Conservation (phyloP, 2,329 filamentous ascomycete genomes). For the Colletotrichum eleusines region DNA sequence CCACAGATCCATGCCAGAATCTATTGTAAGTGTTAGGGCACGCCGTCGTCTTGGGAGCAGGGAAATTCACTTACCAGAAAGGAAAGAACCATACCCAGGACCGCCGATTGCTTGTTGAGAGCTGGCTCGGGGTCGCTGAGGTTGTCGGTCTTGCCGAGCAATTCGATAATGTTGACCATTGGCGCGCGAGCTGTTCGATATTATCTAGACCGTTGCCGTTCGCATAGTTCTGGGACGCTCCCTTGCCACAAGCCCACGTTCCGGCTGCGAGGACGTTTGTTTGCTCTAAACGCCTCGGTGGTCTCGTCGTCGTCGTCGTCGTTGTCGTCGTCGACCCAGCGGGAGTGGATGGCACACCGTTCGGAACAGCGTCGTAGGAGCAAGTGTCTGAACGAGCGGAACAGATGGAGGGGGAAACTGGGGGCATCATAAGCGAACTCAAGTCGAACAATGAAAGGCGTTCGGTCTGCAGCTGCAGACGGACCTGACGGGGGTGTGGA, state of each 20-base stretch:
- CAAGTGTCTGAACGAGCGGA: neutral
- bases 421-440: constrained; percentile 24
- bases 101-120: constrained; percentile 35
- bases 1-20: constrained; percentile 38
- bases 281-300: neutral
- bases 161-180: constrained; percentile 39
- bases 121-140: constrained; percentile 39
- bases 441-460: neutral
- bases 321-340: neutral
- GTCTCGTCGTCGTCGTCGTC: neutral
- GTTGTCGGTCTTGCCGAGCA: constrained; percentile 43
- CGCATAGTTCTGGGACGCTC: constrained; percentile 17
- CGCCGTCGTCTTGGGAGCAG: neutral
- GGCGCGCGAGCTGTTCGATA: neutral
- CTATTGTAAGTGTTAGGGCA: neutral
- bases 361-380: neutral
- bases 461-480: constrained; percentile 31
- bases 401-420: neutral
- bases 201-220: constrained; percentile 20
- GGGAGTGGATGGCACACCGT: neutral
- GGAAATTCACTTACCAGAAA: constrained; percentile 29
- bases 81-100: constrained; percentile 41
- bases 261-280: neutral
- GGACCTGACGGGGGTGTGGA: constrained; percentile 18
- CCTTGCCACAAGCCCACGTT: constrained; percentile 2